Evolutionary conservation across 2,329 filamentous ascomycete genomes (phyloP), one percentile per base, ranked within the genome.

Genomic region (Claviceps africana): DNA sequence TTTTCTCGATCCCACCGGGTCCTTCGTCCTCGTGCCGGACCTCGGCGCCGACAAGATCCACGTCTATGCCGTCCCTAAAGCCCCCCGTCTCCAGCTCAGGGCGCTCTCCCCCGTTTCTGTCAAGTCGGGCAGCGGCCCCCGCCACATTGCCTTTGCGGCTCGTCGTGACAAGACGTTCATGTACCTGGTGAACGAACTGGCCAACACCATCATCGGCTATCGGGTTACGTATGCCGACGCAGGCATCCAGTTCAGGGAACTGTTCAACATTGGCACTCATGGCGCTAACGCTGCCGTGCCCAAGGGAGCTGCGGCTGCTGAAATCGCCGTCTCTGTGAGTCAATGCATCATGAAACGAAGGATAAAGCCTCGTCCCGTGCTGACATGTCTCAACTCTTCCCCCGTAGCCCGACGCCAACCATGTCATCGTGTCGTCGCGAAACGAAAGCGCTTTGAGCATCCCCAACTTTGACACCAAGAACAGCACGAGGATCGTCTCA

Each of bases 401-500:
- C 48, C 21, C n/a, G n/a, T 51, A 81, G 78, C 76, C 78, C 48
- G 77, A 81, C 60, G 70, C 74, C 54, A 76, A 74, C 37, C 86
- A 81, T 69, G 63, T 89, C 50, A 72, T 85, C 57, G 74, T 85
- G 43, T 84, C 82, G 2, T 85, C 85, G 56, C 82, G 86, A 55
- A 76, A 77, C 61, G 83, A 84, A 61, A 71, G 69, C 45, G 67
- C 73, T 22, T 76, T 82, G 62, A 60, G 60, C 15, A 70, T 77
- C 52, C 66, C 71, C 53, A 72, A 72, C 64, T 64, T 67, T 37
- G 70, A 75, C 59, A 51, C 65, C 53, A 55, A 60, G 57, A 70
- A 74, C 61, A 66, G 58, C 56, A 72, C 71, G 9, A 55, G 59
- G 13, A 70, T 81, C 52, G 62, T 72, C 9, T 83, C 82, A 0